Evolutionary conservation across 2,329 filamentous ascomycete genomes (phyloP).

Genomic region (Cadophora luteo-olivacea): DNA sequence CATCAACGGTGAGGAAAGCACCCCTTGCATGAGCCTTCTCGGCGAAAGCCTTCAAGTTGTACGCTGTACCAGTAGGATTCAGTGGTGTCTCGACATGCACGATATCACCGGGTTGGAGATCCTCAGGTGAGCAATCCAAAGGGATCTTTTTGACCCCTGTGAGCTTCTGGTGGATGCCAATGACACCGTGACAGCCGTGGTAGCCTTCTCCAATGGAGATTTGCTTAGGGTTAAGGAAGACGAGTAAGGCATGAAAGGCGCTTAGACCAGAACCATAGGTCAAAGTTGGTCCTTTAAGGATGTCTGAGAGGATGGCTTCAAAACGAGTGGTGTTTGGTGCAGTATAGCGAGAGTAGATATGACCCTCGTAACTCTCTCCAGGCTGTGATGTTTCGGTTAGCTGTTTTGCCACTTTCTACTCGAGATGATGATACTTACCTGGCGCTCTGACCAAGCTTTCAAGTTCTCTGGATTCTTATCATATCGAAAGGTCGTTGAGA

Average conservation of each 20-base stretch:
- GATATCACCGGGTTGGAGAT: constrained; percentile 78
- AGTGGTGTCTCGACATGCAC: constrained; percentile 93
- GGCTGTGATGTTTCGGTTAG: constrained; percentile 48
- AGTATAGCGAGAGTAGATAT: constrained; percentile 84
- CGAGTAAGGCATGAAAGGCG: constrained; percentile 86
- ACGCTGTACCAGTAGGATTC: constrained; percentile 87
- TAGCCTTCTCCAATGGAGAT: constrained; percentile 87
- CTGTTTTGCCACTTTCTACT: constrained; percentile 32
- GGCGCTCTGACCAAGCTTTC: constrained; percentile 55
- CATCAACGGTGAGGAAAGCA: constrained; percentile 82
- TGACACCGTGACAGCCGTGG: constrained; percentile 91
- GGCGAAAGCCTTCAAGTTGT: constrained; percentile 74
- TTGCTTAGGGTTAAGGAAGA: constrained; percentile 81
- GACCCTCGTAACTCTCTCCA: constrained; percentile 61
- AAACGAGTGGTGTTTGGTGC: constrained; percentile 84
- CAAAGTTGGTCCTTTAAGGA: constrained; percentile 73
- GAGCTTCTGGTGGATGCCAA: constrained; percentile 75
- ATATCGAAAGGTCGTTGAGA: constrained; percentile 92
- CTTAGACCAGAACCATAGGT: constrained; percentile 87
- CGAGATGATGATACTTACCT: constrained; percentile 53
- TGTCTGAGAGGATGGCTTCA: constrained; percentile 78
- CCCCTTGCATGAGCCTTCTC: constrained; percentile 73
- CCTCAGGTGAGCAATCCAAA: constrained; percentile 70
- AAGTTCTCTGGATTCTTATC: constrained; percentile 72
- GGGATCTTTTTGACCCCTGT: constrained; percentile 76